Evolutionary conservation across 352 stramenopile species (phyloP).

Genomic region (Saprolegnia diclina): DNA sequence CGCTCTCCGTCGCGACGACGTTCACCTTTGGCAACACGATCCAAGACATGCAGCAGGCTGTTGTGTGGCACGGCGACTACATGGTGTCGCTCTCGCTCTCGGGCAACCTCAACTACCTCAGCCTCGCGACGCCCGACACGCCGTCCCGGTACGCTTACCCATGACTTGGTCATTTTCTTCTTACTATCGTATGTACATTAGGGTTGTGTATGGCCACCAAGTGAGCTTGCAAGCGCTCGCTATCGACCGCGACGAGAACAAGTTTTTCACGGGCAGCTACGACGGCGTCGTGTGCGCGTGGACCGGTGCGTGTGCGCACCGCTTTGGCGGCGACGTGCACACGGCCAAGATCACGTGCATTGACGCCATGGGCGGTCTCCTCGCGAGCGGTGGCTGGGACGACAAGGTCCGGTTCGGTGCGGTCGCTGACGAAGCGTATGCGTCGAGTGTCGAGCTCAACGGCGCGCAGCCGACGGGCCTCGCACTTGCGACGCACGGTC

Average conservation of each 20-base stretch:
- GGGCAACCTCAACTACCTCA: slow-evolving; percentile 79
- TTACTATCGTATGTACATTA: slow-evolving; percentile 39
- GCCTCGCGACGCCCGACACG: slow-evolving; percentile 53
- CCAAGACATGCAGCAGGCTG: slow-evolving; percentile 78
- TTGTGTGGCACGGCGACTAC: slow-evolving; percentile 67
- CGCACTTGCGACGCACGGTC: slow-evolving; percentile 38
- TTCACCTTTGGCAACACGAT: slow-evolving; percentile 62
- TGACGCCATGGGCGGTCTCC: slow-evolving; percentile 44
- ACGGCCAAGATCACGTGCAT: slow-evolving; percentile 82
- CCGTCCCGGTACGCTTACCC: slow-evolving; percentile 28
- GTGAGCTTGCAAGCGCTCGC: slow-evolving; percentile 87
- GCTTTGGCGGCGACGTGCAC: slow-evolving; percentile 42
- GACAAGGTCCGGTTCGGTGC: slow-evolving; percentile 76
- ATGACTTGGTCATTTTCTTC: background rate
- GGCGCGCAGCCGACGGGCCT: slow-evolving; percentile 62
- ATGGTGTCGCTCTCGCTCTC: slow-evolving; percentile 78
- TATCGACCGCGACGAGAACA: slow-evolving; percentile 55
- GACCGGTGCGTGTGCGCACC: slow-evolving; percentile 54
- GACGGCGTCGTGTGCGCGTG: slow-evolving; percentile 91
- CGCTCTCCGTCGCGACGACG: slow-evolving; percentile 59
- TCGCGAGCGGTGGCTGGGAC: slow-evolving; percentile 89
- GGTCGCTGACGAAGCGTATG: slow-evolving; percentile 39
- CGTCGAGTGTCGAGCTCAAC: slow-evolving; percentile 48
- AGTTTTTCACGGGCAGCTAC: slow-evolving; percentile 91
- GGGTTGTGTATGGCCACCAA: slow-evolving; percentile 86